Evolutionary conservation across 2,329 filamentous ascomycete species (phyloP).

Genomic region (Trichoderma aggressivum): DNA sequence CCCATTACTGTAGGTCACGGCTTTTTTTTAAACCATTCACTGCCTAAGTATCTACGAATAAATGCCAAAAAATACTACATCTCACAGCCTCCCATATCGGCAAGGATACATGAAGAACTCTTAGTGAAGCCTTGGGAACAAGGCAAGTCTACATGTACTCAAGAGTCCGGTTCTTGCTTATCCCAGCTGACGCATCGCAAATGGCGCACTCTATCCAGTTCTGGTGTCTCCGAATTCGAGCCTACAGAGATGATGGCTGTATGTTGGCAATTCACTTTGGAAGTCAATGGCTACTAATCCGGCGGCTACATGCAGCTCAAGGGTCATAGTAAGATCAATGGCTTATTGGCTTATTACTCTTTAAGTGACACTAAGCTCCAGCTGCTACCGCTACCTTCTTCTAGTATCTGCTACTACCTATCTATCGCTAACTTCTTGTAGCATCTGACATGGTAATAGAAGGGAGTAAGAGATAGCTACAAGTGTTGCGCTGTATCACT

Average conservation of each 20-base stretch:
- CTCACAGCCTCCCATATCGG: background rate
- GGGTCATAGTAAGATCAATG: background rate
- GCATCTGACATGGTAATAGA: background rate
- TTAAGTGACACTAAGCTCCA: background rate
- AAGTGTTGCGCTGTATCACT: background rate
- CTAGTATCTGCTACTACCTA: background rate
- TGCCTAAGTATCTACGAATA: background rate
- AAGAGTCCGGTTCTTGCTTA: background rate
- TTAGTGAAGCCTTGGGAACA: background rate
- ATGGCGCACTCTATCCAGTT: background rate
- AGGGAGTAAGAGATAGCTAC: background rate
- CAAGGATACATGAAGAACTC: background rate
- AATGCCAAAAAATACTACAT: background rate
- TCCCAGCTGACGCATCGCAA: background rate
- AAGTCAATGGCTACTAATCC: background rate
- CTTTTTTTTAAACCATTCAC: background rate
- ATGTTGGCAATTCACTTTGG: background rate
- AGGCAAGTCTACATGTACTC: background rate
- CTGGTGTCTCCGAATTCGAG: background rate
- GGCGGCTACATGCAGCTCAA: background rate
- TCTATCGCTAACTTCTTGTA: background rate
- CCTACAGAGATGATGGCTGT: background rate
- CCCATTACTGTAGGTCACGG: background rate
- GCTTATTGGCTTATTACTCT: too few species aligned
- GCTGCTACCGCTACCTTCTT: background rate